Evolutionary conservation across 805 yeast genomes (phyloP), one percentile per base, ranked within the genome.

Genomic region (Kazachstania africana): DNA sequence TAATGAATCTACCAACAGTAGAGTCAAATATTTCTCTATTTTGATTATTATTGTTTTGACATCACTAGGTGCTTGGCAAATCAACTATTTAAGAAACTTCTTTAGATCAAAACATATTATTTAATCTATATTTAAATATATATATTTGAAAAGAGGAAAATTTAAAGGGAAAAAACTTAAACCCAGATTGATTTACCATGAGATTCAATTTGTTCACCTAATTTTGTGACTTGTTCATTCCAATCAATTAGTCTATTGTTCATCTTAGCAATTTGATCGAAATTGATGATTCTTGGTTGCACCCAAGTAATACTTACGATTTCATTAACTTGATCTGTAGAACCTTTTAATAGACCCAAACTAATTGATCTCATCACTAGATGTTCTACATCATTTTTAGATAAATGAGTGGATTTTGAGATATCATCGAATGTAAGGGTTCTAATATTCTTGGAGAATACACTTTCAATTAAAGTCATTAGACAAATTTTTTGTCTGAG

Each of bases 211-310:
- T 72, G 73, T 19, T 57, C 53, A 30, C 73, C 79, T 43, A 91
- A 66, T 21, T 65, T 64, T 24, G 67, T 66, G 16, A 88, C 96
- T 44, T 76, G 76, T 33, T 57, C 54, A 44, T 80, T 78, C 99
- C 99, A 91, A 31, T 65, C 66, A 17, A 65, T 65, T 50, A 91
- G 68, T 46, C 81, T 79, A 32, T 67, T 65, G 42, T 75, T 74
- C 80, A 91, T 83, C 27, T 67, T 66, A 35, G 66, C 70, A 36
- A 88, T 79, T 64, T 91, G 98, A 27, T 71, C 72, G 40, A 65
- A 66, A 48, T 83, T 83, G 68, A 91, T 78, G 34, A 85, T 82
- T 48, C 97, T 70, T 36, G 98, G 97, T 65, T 91, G 97, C 39
- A 88, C 78, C 98, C 98, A 91, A 17, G 80, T 75, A 29, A 91